A percentile compares a stretch with the other conserved stretches of the same genome.
phyloP scores from a whole-genome alignment of 129 eudicot genomes.

The sunflower (Helianthus annuus) region HanXRQr2.0-SUNRISE NC_035434.2:172475609-172476108 shows the following conservation, averaged over 20 bases:
- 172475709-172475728: slow-evolving; percentile 46
- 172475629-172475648: slow-evolving; percentile 94
- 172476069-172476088: slow-evolving; percentile 23
- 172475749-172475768: slow-evolving; percentile 80
- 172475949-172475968: slow-evolving; percentile 16
- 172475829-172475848: slow-evolving; percentile 20
- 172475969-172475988: slow-evolving; percentile 35
- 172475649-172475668: slow-evolving; percentile 69
- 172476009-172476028: slow-evolving; percentile 8
- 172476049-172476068: slow-evolving; percentile 24
- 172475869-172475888: slow-evolving; percentile 1
- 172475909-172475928: slow-evolving; percentile 63
- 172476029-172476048: slow-evolving; percentile 20
- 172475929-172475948: slow-evolving; percentile 50
- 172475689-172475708: slow-evolving; percentile 72
- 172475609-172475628: slow-evolving; percentile 90
- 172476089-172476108: slow-evolving; percentile 18
- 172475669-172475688: slow-evolving; percentile 68
- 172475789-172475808: slow-evolving; percentile 51
- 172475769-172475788: slow-evolving; percentile 46
- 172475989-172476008: slow-evolving; percentile 20
- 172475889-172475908: slow-evolving; percentile 23
- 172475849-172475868: neutral
- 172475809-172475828: slow-evolving; percentile 41
- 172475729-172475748: slow-evolving; percentile 83